Base-by-base conservation (phyloP, 305 asterid species). In the Solanum hybrid region DNA sequence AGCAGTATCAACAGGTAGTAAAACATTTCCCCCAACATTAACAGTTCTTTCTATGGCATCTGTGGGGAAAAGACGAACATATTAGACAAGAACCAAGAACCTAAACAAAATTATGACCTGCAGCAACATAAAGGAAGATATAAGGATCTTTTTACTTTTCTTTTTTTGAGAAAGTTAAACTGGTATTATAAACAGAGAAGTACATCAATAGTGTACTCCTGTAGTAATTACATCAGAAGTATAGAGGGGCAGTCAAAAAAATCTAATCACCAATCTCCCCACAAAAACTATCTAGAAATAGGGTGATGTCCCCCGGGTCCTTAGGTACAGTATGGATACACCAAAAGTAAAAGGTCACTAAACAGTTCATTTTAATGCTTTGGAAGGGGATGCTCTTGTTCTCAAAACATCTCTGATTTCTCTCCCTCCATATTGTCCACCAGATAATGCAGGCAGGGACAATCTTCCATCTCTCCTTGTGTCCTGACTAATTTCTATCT, bases 1-100 rank as follows among this genome's bases (percentile, higher is more conserved):
- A 92, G 99, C 98, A 91, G 99, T 93, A 92, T 97, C 99, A 88
- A 97, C 98, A 29, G 99, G 99, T 36, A 97, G 89, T 90, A 97
- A 93, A 91, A 97, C 94, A 88, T 96, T 97, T 91, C 99, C 99
- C 90, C 93, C 96, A 69, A 92, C 92, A 90, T 96, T 94, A 88
- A 96, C 89, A 82, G 98, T 92, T 93, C 91, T 96, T 90, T 94
- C 89, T 88, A 97, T 94, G 91, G 93, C 89, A 92, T 96, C 99
- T 97, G 91, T 31, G 60, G 81, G 35, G 88, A 90, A 89, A 64
- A 45, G 60, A 42, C 37, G 9, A 34, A 45, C 45, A 88, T 40
- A 78, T 88, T 37, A 24, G 73, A 69, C 22, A 72, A 71, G 88
- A 17, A 88, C 81, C 87, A 75, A 13, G 26, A 82, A 78, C 85